Percentiles rank a stretch among this genome's conserved stretches.
These are phyloP conservation scores for Gracilaria vermiculophylla DNA, from an alignment of 23 red algal genomes.

Conservation along the genomic window DNA sequence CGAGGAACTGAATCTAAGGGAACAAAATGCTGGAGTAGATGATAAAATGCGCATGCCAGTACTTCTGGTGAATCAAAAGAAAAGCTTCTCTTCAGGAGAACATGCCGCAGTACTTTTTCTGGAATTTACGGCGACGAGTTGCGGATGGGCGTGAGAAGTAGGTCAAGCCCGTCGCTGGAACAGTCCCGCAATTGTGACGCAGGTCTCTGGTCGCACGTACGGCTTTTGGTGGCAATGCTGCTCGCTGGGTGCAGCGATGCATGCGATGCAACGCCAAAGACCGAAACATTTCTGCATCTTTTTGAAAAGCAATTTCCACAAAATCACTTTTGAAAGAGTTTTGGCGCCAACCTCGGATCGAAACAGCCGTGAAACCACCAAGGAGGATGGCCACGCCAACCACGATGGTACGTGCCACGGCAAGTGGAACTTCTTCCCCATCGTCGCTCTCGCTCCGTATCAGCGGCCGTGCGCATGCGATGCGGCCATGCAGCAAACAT, in stretches of 20 bases:
- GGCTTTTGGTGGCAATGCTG: not conserved
- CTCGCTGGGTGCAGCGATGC: not conserved
- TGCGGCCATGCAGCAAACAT: not conserved
- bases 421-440: no score
- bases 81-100: no score
- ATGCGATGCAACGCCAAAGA: not conserved
- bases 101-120: no score
- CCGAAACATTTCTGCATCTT: not conserved
- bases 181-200: no score
- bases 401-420: no score
- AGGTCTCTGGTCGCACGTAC: no score
- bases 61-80: no score
- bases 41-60: no score
- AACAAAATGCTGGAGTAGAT: no score
- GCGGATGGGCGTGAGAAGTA: no score
- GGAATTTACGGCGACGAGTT: no score
- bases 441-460: not conserved
- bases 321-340: not conserved
- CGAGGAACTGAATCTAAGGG: not conserved
- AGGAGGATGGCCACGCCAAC: not conserved
- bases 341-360: conserved; percentile 31
- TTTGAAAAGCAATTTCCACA: not conserved
- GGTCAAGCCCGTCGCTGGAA: no score
- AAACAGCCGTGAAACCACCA: not conserved
- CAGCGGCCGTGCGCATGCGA: not conserved